Conservation (phyloP, 2,329 filamentous ascomycete species). For the Beauveria sp. region DNA sequence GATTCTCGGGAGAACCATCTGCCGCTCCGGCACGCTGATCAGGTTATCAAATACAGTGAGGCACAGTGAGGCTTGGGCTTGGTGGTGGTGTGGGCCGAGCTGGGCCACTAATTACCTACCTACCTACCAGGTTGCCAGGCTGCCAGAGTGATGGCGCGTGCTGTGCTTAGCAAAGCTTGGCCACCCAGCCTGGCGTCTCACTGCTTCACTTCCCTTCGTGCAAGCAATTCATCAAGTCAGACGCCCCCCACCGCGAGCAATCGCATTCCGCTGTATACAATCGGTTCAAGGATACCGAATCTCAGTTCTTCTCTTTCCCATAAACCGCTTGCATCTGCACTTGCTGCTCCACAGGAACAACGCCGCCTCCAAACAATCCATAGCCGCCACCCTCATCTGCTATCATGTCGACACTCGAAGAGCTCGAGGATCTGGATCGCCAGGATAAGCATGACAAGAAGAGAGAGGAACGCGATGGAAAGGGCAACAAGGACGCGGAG, state of each 20-base stretch:
- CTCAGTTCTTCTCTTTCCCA: background rate
- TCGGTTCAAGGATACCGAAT: background rate
- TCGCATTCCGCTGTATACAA: background rate
- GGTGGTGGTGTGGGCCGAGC: background rate
- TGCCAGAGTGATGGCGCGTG: constrained; percentile 10
- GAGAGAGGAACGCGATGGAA: constrained; percentile 26
- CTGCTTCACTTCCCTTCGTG: constrained; percentile 4
- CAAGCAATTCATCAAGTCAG: constrained; percentile 4
- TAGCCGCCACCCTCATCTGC: constrained; percentile 11
- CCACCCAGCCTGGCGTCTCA: background rate
- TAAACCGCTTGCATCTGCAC: background rate
- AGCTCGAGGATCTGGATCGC: constrained; percentile 83
- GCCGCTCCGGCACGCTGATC: constrained; percentile 3
- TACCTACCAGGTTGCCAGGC: background rate
- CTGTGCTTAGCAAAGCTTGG: constrained; percentile 10
- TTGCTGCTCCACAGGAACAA: background rate
- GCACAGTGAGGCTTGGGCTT: background rate
- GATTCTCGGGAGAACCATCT: constrained; percentile 10
- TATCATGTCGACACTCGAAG: constrained; percentile 82
- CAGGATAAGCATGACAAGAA: constrained; percentile 66
- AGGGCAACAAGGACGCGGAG: constrained; percentile 43
- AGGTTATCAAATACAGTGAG: background rate
- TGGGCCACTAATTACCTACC: background rate
- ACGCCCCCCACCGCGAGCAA: background rate
- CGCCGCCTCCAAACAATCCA: background rate